These are phyloP conservation scores for Xylaria sp. DNA, from an alignment of 2,329 filamentous ascomycete genomes.

Conservation along the genomic window DNA sequence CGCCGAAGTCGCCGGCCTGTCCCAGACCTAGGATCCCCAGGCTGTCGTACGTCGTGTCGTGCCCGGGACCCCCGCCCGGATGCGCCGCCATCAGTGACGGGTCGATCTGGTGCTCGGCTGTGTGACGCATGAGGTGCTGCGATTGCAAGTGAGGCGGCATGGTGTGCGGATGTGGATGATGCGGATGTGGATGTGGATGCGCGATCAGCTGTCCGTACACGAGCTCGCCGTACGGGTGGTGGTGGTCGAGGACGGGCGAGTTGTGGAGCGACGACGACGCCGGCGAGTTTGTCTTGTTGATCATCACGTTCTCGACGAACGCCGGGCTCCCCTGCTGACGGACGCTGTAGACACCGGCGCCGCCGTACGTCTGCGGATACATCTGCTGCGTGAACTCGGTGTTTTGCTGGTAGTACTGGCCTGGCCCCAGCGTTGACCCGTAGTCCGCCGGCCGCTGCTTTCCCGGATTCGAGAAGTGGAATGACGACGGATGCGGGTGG, in stretches of 20 bases:
- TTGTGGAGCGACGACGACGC: slow-evolving; percentile 33
- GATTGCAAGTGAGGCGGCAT: slow-evolving; percentile 18
- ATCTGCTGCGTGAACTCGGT: slow-evolving; percentile 38
- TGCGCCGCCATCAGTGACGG: slow-evolving; percentile 32
- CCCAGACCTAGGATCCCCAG: slow-evolving; percentile 39
- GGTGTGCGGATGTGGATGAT: slow-evolving; percentile 18
- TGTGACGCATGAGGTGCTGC: slow-evolving; percentile 18
- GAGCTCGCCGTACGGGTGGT: slow-evolving; percentile 48
- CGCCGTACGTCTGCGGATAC: slow-evolving; percentile 37
- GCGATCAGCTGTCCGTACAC: slow-evolving; percentile 28
- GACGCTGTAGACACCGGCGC: slow-evolving; percentile 14
- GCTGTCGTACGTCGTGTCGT: slow-evolving; percentile 35
- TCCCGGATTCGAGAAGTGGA: slow-evolving; percentile 50
- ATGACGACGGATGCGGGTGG: slow-evolving; percentile 47
- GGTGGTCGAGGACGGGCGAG: slow-evolving; percentile 37
- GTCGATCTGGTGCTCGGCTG: slow-evolving; percentile 33
- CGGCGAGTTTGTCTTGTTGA: slow-evolving; percentile 44
- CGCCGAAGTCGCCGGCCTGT: slow-evolving; percentile 31
- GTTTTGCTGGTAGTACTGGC: slow-evolving; percentile 54
- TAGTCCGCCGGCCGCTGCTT: slow-evolving; percentile 55
- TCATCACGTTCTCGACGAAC: slow-evolving; percentile 41
- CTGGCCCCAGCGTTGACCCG: slow-evolving; percentile 45
- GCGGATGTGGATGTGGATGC: slow-evolving; percentile 21
- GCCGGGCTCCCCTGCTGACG: slow-evolving; percentile 25
- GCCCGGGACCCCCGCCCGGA: slow-evolving; percentile 9